These are phyloP conservation scores for Echium plantagineum DNA, from an alignment of 257 asterid genomes.

Conservation along the genomic window DNA sequence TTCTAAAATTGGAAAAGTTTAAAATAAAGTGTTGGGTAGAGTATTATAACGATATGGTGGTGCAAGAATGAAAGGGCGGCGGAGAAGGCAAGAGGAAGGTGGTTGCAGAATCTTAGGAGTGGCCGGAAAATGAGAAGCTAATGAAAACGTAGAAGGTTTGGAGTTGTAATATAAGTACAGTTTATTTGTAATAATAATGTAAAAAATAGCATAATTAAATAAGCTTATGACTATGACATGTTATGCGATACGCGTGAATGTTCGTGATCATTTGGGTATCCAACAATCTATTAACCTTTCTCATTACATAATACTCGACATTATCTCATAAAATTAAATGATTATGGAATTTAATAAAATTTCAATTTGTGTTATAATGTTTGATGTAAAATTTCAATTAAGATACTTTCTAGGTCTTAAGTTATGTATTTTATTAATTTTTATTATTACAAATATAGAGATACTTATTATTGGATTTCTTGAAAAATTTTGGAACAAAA, in stretches of 20 bases:
- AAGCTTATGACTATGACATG: background rate
- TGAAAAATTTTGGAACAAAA: too few relatives aligned
- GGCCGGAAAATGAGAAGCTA: constrained; percentile 60
- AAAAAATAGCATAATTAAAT: background rate
- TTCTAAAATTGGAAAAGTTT: constrained; percentile 30
- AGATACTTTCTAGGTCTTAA: too few relatives aligned
- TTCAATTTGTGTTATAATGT: too few relatives aligned
- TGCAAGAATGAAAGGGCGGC: constrained; percentile 16
- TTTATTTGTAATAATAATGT: constrained; percentile 2
- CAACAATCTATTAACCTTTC: too few relatives aligned
- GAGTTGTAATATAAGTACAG: constrained; percentile 9
- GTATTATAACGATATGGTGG: background rate
- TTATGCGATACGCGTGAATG: background rate
- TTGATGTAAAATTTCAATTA: too few relatives aligned
- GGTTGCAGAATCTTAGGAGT: constrained; percentile 35
- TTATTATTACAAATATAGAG: too few relatives aligned
- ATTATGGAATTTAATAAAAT: too few relatives aligned
- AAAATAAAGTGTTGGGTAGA: constrained; percentile 7
- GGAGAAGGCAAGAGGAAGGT: constrained; percentile 37
- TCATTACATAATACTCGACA: too few relatives aligned
- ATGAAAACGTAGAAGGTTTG: constrained; percentile 24
- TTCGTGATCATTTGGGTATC: background rate
- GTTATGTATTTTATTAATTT: too few relatives aligned
- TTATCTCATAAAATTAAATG: too few relatives aligned
- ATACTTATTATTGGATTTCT: too few relatives aligned